Conservation (phyloP, 805 yeast genomes). For the Candida tibetensis region DNA sequence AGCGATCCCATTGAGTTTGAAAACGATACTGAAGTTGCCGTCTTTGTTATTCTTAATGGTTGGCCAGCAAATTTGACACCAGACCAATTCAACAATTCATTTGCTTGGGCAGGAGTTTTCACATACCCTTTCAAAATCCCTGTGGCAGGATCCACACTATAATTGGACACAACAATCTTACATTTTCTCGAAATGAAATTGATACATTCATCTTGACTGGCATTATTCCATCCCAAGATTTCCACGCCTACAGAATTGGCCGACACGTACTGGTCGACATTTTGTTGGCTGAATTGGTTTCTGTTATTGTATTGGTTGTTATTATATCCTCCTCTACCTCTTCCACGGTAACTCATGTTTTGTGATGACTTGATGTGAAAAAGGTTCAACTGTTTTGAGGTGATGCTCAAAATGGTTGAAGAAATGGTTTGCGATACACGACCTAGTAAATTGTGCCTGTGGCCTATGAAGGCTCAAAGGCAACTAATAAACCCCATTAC, state of each 20-base stretch:
- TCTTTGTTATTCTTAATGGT: conserved; percentile 51
- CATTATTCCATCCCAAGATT: conserved; percentile 80
- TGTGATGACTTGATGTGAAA: not conserved
- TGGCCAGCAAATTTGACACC: conserved; percentile 86
- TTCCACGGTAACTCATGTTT: conserved; percentile 39
- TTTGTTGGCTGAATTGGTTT: conserved; percentile 17
- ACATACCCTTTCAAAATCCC: conserved; percentile 62
- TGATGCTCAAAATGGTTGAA: not conserved
- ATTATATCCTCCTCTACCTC: conserved; percentile 23
- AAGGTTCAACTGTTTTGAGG: not conserved
- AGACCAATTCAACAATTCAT: conserved; percentile 54
- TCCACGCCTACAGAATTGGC: conserved; percentile 51
- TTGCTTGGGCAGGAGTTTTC: conserved; percentile 52
- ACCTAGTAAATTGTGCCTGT: too few species aligned
- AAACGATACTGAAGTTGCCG: conserved; percentile 15
- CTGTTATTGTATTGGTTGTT: conserved; percentile 15
- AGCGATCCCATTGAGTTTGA: conserved; percentile 11
- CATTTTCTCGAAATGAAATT: conserved; percentile 69
- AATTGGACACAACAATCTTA: conserved; percentile 51
- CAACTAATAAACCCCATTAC: too few species aligned
- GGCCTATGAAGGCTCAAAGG: too few species aligned
- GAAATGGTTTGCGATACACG: not conserved
- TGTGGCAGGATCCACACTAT: conserved; percentile 46
- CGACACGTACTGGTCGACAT: conserved; percentile 25
- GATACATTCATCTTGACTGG: conserved; percentile 63